phyloP scores from a whole-genome alignment of 2,329 filamentous ascomycete genomes.

The Clonostachys rosea region DNA sequence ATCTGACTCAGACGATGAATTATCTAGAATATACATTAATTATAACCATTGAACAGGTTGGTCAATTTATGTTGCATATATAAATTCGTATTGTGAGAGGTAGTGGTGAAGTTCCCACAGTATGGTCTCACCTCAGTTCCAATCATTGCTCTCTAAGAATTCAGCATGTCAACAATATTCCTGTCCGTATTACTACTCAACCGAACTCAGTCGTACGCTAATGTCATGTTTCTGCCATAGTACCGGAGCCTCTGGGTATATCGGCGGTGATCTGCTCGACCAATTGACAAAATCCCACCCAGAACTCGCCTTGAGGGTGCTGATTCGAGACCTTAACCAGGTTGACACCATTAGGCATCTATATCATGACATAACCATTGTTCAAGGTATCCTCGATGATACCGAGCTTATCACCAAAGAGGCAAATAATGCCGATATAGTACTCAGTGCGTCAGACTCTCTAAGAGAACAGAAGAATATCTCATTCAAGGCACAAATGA shows the following conservation, averaged over 20 bases:
- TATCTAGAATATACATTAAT: too few species aligned
- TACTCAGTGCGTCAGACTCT: not conserved
- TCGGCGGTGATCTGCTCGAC: slow-evolving; percentile 45
- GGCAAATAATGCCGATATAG: not conserved
- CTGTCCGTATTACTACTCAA: too few species aligned
- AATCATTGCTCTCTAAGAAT: too few species aligned
- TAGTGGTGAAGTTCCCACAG: too few species aligned
- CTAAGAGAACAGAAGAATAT: not conserved
- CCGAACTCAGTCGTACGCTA: too few species aligned
- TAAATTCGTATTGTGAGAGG: too few species aligned
- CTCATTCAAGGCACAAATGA: not conserved
- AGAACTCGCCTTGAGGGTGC: slow-evolving; percentile 33
- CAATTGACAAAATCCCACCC: slow-evolving; percentile 31
- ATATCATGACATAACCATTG: slow-evolving; percentile 29
- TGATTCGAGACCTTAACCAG: slow-evolving; percentile 35
- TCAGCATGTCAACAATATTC: too few species aligned
- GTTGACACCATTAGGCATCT: slow-evolving; percentile 20
- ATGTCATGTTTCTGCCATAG: slow-evolving; percentile 14
- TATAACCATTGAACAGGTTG: too few species aligned
- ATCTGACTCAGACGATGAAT: too few species aligned
- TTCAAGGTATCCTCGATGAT: slow-evolving; percentile 34
- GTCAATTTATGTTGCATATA: too few species aligned
- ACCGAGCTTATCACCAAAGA: not conserved
- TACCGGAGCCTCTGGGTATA: slow-evolving; percentile 44
- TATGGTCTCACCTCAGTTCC: too few species aligned